Evolutionary conservation across 352 stramenopile genomes (phyloP), one percentile per base, ranked within the genome.

Genomic region (Globisporangium cederbergense): DNA sequence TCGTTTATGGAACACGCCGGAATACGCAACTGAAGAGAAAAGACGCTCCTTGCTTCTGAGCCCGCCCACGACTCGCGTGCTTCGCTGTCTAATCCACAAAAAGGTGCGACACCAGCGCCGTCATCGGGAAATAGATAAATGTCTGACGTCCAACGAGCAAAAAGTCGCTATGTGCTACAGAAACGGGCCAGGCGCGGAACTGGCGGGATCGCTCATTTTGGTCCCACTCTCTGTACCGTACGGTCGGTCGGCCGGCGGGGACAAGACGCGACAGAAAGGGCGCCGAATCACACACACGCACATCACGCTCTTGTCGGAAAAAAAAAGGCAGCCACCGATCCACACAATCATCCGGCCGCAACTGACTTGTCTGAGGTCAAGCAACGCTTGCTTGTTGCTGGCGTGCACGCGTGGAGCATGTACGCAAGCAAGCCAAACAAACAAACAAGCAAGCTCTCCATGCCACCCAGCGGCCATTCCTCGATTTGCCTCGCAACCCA

Each of bases 181-280:
- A 51, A 51, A 51, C n/a, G 45, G 45, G 49, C 10, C 25, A 55
- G 13, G 25, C 25, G 25, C 25, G 42, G 25, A 55, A 38, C 49
- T 34, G 49, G 13, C 25, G 49, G 49, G 49, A 22, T 55, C 38
- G 51, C 51, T 42, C 30, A 9, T 42, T 57, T 57, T 11, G 42
- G 51, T 57, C 51, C 51, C 51, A 57, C 51, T 40, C 50, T 40
- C 25, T 40, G 51, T 57, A 42, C 50, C 4, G 50, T 56, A 56
- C 25, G 25, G 49, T 30, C n/a, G 18, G 9, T 28, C 25, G 25
- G 25, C 25, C 1, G 25, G 25, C 51, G 25, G 51, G 50, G 50
- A 56, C 50, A 40, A 56, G 50, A 38, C 50, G 30, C 51, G 51
- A 0, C 7, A 42, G 51, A 57, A 57, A 42, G 49, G 49, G 22